Conservation (phyloP, 225 moss, liverwort and hornwort species). For the Antitrichia curtipendula region DNA sequence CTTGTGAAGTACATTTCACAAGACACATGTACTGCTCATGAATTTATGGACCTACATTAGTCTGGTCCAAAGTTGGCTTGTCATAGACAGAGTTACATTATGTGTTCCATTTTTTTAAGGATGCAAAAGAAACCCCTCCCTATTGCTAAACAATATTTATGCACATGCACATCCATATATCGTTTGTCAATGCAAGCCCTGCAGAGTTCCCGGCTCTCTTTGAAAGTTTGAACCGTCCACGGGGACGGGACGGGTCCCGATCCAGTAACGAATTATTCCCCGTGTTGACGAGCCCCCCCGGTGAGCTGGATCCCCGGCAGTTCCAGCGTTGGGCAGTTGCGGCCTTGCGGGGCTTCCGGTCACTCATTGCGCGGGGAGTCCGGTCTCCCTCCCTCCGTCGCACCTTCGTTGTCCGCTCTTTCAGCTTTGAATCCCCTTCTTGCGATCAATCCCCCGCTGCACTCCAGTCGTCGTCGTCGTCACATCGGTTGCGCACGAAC, state of each 20-base stretch:
- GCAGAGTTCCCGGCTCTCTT: no score
- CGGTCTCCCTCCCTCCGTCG: neutral
- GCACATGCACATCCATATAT: neutral
- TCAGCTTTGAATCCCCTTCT: neutral
- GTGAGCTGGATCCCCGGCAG: neutral
- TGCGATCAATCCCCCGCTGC: neutral
- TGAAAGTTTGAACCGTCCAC: neutral
- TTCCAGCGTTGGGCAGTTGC: neutral
- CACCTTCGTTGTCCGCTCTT: neutral
- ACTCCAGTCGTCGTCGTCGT: neutral
- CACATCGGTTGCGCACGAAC: neutral
- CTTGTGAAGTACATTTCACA: no score
- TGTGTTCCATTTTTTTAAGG: no score
- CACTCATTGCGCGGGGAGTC: neutral
- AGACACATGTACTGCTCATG: no score
- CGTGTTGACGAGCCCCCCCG: neutral
- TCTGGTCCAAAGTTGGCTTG: no score
- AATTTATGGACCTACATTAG: no score
- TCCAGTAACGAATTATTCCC: neutral
- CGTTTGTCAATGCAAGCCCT: no score
- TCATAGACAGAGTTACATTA: no score
- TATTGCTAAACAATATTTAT: no score
- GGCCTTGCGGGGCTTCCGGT: neutral
- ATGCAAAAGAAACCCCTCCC: no score
- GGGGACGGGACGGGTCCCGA: neutral